phyloP scores from a whole-genome alignment of 805 yeast genomes.

The Kazachstania bromeliacearum region DNA sequence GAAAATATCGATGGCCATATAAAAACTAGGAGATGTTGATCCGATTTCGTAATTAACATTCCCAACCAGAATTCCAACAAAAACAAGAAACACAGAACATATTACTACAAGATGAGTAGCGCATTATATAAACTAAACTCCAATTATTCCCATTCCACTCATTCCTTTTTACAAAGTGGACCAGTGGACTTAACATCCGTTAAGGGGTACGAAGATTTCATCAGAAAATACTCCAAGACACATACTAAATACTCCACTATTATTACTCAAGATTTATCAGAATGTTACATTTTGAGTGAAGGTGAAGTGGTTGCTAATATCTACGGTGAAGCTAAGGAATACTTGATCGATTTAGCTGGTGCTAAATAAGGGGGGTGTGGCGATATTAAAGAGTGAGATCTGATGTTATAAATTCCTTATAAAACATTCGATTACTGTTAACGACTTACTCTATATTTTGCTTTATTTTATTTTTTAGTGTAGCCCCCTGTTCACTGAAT shows the following conservation, averaged over 20 bases:
- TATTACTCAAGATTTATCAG: constrained; percentile 28
- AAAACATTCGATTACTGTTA: no score
- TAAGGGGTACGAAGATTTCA: constrained; percentile 33
- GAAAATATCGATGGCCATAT: neutral
- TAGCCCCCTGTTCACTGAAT: no score
- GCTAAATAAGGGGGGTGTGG: constrained; percentile 3
- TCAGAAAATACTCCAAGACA: constrained; percentile 16
- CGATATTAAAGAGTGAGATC: no score
- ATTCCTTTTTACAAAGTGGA: constrained; percentile 25
- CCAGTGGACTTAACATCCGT: constrained; percentile 35
- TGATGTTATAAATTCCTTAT: no score
- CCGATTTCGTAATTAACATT: neutral
- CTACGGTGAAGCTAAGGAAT: constrained; percentile 31
- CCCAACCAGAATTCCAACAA: neutral
- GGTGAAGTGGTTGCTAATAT: constrained; percentile 33
- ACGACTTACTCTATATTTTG: no score
- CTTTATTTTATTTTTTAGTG: no score
- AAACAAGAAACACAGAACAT: neutral
- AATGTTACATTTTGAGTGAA: constrained; percentile 30
- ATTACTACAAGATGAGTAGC: neutral
- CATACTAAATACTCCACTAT: constrained; percentile 5
- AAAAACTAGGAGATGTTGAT: neutral
- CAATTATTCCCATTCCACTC: constrained; percentile 18
- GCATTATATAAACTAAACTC: constrained; percentile 1
- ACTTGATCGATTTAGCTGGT: constrained; percentile 19